Base-by-base conservation (phyloP, 352 stramenopile species). In the Phytophthora foliorum region DNA sequence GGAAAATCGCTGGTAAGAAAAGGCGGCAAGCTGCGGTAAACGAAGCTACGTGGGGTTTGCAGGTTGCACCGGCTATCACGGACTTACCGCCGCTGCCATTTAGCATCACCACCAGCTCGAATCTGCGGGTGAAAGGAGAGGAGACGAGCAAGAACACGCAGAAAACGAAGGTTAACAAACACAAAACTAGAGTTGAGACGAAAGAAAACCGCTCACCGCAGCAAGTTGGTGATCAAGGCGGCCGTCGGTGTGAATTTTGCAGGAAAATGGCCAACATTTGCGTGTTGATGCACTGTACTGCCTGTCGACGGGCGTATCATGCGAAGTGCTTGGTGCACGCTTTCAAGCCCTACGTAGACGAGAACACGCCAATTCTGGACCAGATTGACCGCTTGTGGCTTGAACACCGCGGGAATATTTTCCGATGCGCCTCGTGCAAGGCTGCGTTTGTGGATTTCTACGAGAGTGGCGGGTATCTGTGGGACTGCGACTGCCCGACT, bases 181-280 rank as follows among this genome's bases (percentile, higher is more conserved):
- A 29, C 13, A 19, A 27, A 13, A 8, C 10, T 8, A 65, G 57
- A 21, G 17, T 19, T 6, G 69, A 69, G 46, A 57, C n/a, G 1
- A 61, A 67, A 25, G 5, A 4, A 29, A 67, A 48, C 14, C 52
- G 44, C 1, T 38, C 21, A 8, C 38, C 32, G 21, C 63, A 64
- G 29, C 48, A 75, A 21, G 6, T 32, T n/a, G 38, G 45, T 0
- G 25, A 11, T 9, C 60, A 57, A 1, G 50, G 31, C 9, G 25
- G 41, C 16, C 77, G 80, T 3, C 16, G 13, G 31, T 88, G 80
- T n/a, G 78, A 85, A 19, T 86, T 85, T 36, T 89, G 80, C 61
- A 74, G 58, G 16, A 74, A 74, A 31, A 27, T 50, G 7, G 53
- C 59, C 6, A 77, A 83, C 29, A 57, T 82, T 39, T 82, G 75